These are phyloP conservation scores for Alternaria hordeiaustralica DNA, from an alignment of 2,329 filamentous ascomycete species.

Conservation along the genomic window DNA sequence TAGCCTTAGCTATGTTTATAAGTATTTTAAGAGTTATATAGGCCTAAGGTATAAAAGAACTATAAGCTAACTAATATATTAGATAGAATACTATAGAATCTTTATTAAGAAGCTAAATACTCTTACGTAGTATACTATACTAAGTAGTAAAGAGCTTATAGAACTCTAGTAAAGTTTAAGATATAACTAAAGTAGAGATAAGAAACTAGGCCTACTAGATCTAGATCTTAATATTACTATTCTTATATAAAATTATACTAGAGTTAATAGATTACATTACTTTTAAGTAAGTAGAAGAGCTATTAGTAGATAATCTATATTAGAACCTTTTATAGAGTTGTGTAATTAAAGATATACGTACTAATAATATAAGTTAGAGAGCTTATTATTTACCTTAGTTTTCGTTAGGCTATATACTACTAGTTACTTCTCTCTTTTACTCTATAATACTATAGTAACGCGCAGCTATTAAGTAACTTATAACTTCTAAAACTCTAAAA, in stretches of 20 bases:
- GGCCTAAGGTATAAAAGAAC: slow-evolving; percentile 9
- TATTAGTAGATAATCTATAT: too few species aligned
- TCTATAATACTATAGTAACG: too few species aligned
- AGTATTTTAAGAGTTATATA: slow-evolving; percentile 14
- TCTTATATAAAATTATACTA: neutral
- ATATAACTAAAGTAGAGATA: slow-evolving; percentile 9
- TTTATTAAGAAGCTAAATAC: slow-evolving; percentile 6
- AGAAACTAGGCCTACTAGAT: slow-evolving; percentile 1
- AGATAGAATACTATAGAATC: slow-evolving; percentile 6
- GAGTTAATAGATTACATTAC: too few species aligned
- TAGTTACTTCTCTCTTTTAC: too few species aligned
- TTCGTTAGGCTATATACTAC: too few species aligned
- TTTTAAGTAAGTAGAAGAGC: too few species aligned
- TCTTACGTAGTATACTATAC: neutral
- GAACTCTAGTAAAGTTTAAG: slow-evolving; percentile 6
- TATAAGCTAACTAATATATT: slow-evolving; percentile 14
- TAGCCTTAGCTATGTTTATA: slow-evolving; percentile 1
- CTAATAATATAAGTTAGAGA: too few species aligned
- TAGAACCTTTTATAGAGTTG: too few species aligned
- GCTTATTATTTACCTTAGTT: too few species aligned
- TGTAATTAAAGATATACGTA: too few species aligned
- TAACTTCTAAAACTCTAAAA: too few species aligned
- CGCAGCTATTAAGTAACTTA: too few species aligned
- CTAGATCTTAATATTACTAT: slow-evolving; percentile 2
- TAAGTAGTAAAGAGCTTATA: slow-evolving; percentile 5